Evolutionary conservation across 2,329 filamentous ascomycete species (phyloP).

Genomic region (Pyrenochaeta sp.): DNA sequence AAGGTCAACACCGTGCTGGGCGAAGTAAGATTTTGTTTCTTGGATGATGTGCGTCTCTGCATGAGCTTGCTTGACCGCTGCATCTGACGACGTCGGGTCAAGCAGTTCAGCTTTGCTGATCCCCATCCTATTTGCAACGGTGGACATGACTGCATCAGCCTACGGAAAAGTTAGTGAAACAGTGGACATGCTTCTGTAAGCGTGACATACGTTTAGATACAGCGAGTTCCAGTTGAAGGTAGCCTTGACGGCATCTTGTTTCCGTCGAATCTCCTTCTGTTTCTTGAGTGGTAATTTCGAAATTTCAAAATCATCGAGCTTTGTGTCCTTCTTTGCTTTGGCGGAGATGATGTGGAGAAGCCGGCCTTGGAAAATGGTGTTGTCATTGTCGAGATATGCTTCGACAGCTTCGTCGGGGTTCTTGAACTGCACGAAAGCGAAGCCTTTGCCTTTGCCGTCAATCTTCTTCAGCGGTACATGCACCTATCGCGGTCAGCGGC

Average conservation of each 20-base stretch:
- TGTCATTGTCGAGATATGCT: conserved; percentile 82
- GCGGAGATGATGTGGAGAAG: conserved; percentile 90
- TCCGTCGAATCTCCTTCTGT: conserved; percentile 88
- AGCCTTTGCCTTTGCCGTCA: conserved; percentile 82
- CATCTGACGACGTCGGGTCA: conserved; percentile 94
- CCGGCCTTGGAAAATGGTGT: conserved; percentile 89
- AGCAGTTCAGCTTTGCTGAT: conserved; percentile 90
- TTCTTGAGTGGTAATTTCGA: conserved; percentile 94
- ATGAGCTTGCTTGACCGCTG: conserved; percentile 94
- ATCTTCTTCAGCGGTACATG: conserved; percentile 80
- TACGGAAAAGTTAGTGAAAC: conserved; percentile 25
- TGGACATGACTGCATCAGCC: conserved; percentile 87
- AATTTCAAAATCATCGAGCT: conserved; percentile 86
- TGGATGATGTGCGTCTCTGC: conserved; percentile 96
- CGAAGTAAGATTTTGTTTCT: conserved; percentile 93
- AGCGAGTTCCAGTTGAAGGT: conserved; percentile 99
- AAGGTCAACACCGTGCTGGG: conserved; percentile 85
- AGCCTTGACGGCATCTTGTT: conserved; percentile 77
- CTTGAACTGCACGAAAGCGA: conserved; percentile 83
- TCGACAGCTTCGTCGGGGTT: conserved; percentile 76
- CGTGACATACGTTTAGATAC: conserved; percentile 82
- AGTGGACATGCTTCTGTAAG: neutral
- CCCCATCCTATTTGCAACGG: conserved; percentile 84
- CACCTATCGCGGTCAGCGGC: conserved; percentile 66
- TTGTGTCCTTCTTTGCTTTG: conserved; percentile 79